These are phyloP conservation scores for Penicillium antarcticum DNA, from an alignment of 495 filamentous ascomycete genomes.

Conservation along the genomic window DNA sequence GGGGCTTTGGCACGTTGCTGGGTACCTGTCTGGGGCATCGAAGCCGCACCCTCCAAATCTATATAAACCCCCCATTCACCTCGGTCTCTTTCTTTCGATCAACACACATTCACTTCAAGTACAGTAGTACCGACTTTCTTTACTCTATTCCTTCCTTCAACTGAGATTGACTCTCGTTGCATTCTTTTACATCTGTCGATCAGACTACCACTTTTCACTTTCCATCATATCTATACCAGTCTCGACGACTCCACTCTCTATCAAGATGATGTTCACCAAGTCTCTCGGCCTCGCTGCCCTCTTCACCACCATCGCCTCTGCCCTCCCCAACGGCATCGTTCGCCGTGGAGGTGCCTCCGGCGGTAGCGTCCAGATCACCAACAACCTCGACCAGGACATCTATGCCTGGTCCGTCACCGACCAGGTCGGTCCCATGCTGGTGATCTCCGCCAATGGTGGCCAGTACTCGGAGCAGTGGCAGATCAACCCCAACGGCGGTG, in stretches of 20 bases:
- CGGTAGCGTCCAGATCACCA: conserved; percentile 35
- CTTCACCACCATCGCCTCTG: conserved; percentile 36
- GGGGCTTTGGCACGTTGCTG: conserved; percentile 18
- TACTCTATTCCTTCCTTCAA: conserved; percentile 13
- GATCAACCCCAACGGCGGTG: conserved; percentile 39
- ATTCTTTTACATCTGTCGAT: conserved; percentile 24
- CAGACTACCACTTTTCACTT: conserved; percentile 12
- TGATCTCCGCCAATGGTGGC: conserved; percentile 26
- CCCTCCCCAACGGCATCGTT: conserved; percentile 28
- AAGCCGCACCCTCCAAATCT: conserved; percentile 3
- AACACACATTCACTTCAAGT: conserved; percentile 13
- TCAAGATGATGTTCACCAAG: conserved; percentile 50
- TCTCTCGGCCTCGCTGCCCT: conserved; percentile 35
- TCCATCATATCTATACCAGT: conserved; percentile 16
- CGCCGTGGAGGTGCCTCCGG: conserved; percentile 15
- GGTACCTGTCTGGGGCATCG: conserved; percentile 18
- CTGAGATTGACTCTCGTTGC: conserved; percentile 29
- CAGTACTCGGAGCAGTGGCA: conserved; percentile 35
- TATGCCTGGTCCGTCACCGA: conserved; percentile 42
- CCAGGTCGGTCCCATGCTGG: conserved; percentile 25
- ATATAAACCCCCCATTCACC: conserved; percentile 18
- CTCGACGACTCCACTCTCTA: conserved; percentile 7
- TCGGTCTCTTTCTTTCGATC: conserved; percentile 11
- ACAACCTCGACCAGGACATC: conserved; percentile 34
- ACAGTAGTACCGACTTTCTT: conserved; percentile 11